Evolutionary conservation across 2,329 filamentous ascomycete genomes (phyloP).

Genomic region (Exophiala bonariae): DNA sequence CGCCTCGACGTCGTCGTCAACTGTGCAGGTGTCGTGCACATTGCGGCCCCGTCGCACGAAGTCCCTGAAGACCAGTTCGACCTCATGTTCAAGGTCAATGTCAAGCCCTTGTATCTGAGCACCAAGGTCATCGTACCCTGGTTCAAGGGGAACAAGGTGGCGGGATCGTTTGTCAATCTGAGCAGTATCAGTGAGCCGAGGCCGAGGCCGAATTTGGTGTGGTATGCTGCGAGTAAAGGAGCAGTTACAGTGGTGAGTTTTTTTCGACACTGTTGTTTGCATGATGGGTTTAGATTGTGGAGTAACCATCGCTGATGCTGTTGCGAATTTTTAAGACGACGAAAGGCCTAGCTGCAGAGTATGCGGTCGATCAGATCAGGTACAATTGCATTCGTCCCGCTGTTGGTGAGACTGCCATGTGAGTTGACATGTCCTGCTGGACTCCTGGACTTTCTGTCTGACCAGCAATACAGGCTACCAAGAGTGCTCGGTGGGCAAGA

Average conservation of each 20-base stretch:
- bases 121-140: conserved; percentile 24
- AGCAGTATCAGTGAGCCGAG: conserved; percentile 22
- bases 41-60: not conserved
- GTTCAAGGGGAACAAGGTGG: conserved; percentile 19
- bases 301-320: not conserved
- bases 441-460: no score
- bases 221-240: conserved; percentile 21
- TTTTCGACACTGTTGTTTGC: not conserved
- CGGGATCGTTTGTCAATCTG: conserved; percentile 21
- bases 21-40: conserved; percentile 2
- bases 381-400: conserved; percentile 17
- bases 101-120: conserved; percentile 25
- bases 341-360: conserved; percentile 11
- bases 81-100: conserved; percentile 23
- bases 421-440: not conserved
- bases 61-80: conserved; percentile 14
- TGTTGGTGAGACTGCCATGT: conserved; percentile 16
- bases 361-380: conserved; percentile 11
- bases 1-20: conserved; percentile 3
- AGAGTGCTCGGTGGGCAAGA: conserved; percentile 12
- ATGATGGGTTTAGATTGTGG: no score
- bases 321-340: conserved; percentile 3
- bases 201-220: conserved; percentile 23
- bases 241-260: not conserved
- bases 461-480: conserved; percentile 1